Percentiles rank a stretch among this genome's conserved stretches.
phyloP scores from a whole-genome alignment of 208 protist species.

The Strigomonas galati region DNA sequence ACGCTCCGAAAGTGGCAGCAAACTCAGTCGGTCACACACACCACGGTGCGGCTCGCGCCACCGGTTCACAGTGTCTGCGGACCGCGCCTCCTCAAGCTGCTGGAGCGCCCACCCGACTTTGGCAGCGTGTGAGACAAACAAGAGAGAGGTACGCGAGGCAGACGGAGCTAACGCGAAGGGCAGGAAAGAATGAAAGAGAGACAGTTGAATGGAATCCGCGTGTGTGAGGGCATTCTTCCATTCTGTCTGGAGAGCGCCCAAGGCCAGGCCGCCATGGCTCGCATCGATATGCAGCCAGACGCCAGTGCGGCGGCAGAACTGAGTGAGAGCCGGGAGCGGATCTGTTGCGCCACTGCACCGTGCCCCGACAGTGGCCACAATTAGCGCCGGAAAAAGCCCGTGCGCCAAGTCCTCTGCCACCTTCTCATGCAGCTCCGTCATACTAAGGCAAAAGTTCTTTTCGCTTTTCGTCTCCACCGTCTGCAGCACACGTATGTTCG shows the following conservation, averaged over 20 bases:
- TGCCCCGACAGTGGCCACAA: conserved; percentile 56
- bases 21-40: neutral
- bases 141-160: conserved; percentile 1
- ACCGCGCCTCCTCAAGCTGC: conserved; percentile 22
- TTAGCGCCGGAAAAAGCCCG: conserved; percentile 58
- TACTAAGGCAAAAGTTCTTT: conserved; percentile 44
- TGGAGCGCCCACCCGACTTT: conserved; percentile 35
- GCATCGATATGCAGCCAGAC: conserved; percentile 80
- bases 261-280: conserved; percentile 34
- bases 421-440: conserved; percentile 37
- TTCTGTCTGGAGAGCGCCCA: conserved; percentile 16
- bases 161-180: neutral
- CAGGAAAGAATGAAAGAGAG: neutral
- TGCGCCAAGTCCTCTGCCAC: conserved; percentile 62
- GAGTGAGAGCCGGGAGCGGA: conserved; percentile 34
- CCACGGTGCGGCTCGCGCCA: neutral
- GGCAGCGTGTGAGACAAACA: conserved; percentile 28
- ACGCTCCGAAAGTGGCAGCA: neutral
- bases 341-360: conserved; percentile 52
- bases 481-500: conserved; percentile 52
- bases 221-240: neutral
- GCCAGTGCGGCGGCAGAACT: conserved; percentile 45
- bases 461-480: conserved; percentile 27
- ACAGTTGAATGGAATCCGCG: neutral
- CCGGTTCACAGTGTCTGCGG: conserved; percentile 18